Evolutionary conservation across 306 rosid species (phyloP), one percentile per base, ranked within the genome.

Genomic region (Lathyrus aphaca): DNA sequence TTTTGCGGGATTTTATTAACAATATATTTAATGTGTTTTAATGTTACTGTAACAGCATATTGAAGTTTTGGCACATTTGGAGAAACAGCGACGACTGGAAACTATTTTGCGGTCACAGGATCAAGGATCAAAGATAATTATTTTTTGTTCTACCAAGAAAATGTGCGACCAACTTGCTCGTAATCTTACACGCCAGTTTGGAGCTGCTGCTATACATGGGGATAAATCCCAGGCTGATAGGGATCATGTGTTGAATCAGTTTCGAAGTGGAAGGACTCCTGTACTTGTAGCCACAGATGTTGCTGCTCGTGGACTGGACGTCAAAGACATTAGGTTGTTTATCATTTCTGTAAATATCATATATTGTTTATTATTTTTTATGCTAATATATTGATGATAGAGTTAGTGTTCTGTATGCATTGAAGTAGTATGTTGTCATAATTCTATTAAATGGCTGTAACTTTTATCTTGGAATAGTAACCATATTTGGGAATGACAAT

Each of bases 111-210:
- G 95, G 53, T 89, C 99, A 42, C 95, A 89, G 78, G 99, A 95
- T 64, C 90, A 86, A 72, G 99, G 99, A 44, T 91, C 99, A 17
- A 95, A 95, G 78, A 76, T 95, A 60, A 95, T 95, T 29, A 74
- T 95, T 46, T 95, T 95, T 68, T 95, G 99, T 75, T 95, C 99
- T 65, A 95, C 99, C 27, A 91, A 95, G 86, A 95, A 91, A 84
- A 95, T 95, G 99, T 95, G 99, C 57, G 99, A 95, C 84, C 99
- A 91, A 72, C 96, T 95, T 68, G 81, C 96, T 65, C 96, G 96
- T 19, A 95, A 91, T 80, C 95, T 95, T 49, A 69, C 92, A 2
- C 96, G 97, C 60, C 96, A 89, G 73, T 95, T 91, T 78, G 96
- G 99, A 60, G 99, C 97, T 72, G 91, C 95, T 49, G 97, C 99